Conservation (phyloP, 2,329 filamentous ascomycete species). For the Coleophoma cylindrospora region DNA sequence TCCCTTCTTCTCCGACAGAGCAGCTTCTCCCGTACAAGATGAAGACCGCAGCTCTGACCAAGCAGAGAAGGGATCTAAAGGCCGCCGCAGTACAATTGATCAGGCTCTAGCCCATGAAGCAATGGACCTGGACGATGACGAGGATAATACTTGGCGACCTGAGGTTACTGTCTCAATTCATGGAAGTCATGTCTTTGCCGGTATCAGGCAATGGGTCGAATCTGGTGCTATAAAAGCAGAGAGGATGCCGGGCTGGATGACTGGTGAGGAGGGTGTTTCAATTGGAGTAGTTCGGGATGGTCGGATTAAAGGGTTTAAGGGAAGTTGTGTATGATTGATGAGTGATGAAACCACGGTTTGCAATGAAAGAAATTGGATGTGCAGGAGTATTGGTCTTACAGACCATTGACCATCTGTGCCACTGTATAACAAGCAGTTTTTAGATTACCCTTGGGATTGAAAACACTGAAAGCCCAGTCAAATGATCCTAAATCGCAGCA, state of each 20-base stretch:
- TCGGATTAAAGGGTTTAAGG: constrained; percentile 54
- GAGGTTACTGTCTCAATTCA: constrained; percentile 63
- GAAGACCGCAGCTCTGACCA: constrained; percentile 22
- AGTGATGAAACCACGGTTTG: too few species aligned
- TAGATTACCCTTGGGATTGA: too few species aligned
- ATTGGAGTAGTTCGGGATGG: constrained; percentile 65
- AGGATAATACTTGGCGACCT: constrained; percentile 44
- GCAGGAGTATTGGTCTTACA: too few species aligned
- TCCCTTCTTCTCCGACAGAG: constrained; percentile 37
- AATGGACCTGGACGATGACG: constrained; percentile 21
- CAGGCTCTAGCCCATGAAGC: constrained; percentile 21
- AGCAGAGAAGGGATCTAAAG: constrained; percentile 22
- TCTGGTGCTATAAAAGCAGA: constrained; percentile 69
- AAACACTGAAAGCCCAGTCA: too few species aligned
- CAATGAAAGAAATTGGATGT: too few species aligned
- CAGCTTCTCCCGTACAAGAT: constrained; percentile 10
- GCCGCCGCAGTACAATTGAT: constrained; percentile 19
- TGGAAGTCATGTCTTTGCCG: constrained; percentile 75
- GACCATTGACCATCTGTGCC: too few species aligned
- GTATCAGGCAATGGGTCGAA: constrained; percentile 73
- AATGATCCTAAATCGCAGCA: too few species aligned
- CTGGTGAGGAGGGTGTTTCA: constrained; percentile 78
- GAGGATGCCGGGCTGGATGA: constrained; percentile 86
- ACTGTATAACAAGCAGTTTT: too few species aligned
- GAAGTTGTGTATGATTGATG: constrained; percentile 41